A percentile compares a stretch with the other conserved stretches of the same genome.
phyloP scores from a whole-genome alignment of 257 asterid genomes.

The Handroanthus guayacan region DNA sequence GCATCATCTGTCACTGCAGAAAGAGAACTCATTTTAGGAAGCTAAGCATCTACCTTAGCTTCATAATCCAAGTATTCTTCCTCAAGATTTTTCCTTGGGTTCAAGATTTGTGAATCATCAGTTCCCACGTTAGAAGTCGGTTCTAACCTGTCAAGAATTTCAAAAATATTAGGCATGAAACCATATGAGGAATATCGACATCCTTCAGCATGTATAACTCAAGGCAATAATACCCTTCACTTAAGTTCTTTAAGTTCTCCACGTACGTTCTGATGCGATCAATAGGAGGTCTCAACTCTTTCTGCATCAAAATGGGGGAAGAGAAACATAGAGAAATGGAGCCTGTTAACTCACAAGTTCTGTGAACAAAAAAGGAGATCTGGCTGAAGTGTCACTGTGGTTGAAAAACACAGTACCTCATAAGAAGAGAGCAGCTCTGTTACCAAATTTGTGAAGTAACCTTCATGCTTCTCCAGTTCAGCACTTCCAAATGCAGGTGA shows the following conservation, averaged over 20 bases:
- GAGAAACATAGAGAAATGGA: slow-evolving; percentile 11
- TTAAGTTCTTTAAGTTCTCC: slow-evolving; percentile 78
- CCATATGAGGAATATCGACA: slow-evolving; percentile 13
- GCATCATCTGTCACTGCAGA: slow-evolving; percentile 2
- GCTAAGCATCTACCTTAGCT: slow-evolving; percentile 68
- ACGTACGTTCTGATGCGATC: slow-evolving; percentile 84
- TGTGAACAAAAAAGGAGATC: slow-evolving; percentile 14
- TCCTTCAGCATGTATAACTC: slow-evolving; percentile 28
- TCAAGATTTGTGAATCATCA: slow-evolving; percentile 55
- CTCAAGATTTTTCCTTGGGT: slow-evolving; percentile 85
- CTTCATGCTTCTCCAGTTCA: slow-evolving; percentile 87
- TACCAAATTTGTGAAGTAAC: slow-evolving; percentile 75
- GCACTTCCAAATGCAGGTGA: slow-evolving; percentile 58
- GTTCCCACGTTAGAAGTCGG: slow-evolving; percentile 49
- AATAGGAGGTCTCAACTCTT: slow-evolving; percentile 74
- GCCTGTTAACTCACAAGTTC: slow-evolving; percentile 23
- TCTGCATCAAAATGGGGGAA: slow-evolving; percentile 56
- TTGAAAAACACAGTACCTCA: slow-evolving; percentile 66
- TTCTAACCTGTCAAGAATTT: slow-evolving; percentile 53
- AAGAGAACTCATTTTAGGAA: slow-evolving; percentile 14
- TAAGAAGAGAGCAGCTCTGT: slow-evolving; percentile 71
- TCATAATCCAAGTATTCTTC: slow-evolving; percentile 89
- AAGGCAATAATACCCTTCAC: slow-evolving; percentile 63
- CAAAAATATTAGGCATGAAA: slow-evolving; percentile 19
- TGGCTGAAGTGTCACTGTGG: not conserved